Percentiles rank a stretch among this genome's conserved stretches.
phyloP scores from a whole-genome alignment of 2,329 filamentous ascomycete genomes.

The Shiraia sp. region DNA sequence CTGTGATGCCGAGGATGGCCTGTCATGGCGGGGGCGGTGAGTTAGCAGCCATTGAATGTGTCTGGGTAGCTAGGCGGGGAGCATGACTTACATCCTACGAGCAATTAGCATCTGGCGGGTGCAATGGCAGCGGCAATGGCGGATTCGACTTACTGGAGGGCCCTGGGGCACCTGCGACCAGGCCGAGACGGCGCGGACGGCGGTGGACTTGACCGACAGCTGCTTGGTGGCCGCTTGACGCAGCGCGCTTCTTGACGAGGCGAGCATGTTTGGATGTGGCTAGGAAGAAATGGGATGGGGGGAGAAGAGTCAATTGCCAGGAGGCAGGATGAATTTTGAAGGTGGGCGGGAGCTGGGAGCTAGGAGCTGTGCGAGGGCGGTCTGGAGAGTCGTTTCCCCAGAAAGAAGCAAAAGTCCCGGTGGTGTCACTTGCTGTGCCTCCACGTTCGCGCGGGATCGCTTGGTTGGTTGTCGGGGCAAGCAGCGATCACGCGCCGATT shows the following conservation, averaged over 20 bases:
- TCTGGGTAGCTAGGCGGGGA: background rate
- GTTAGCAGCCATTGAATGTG: constrained; percentile 9
- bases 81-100: constrained; percentile 40
- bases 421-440: constrained; percentile 6
- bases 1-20: constrained; percentile 90
- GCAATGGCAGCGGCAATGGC: too few relatives aligned
- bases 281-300: constrained; percentile 4
- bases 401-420: constrained; percentile 19
- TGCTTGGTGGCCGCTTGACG: constrained; percentile 44
- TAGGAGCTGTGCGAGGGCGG: too few relatives aligned
- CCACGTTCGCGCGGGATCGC: constrained; percentile 21
- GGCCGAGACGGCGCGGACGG: constrained; percentile 70
- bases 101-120: constrained; percentile 10
- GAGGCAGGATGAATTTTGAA: constrained; percentile 9
- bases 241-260: constrained; percentile 44
- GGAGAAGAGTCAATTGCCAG: constrained; percentile 6
- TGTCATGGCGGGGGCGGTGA: constrained; percentile 43
- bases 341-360: too few relatives aligned
- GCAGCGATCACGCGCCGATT: constrained; percentile 18
- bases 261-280: constrained; percentile 36
- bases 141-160: constrained; percentile 73
- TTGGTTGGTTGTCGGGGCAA: constrained; percentile 12
- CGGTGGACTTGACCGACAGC: constrained; percentile 36
- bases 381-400: constrained; percentile 33
- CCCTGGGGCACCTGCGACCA: constrained; percentile 93